Percentiles rank a stretch among this genome's conserved stretches.
phyloP scores from a whole-genome alignment of 768 basidiomycete species.

The Leccinum disarticulatum region DNA sequence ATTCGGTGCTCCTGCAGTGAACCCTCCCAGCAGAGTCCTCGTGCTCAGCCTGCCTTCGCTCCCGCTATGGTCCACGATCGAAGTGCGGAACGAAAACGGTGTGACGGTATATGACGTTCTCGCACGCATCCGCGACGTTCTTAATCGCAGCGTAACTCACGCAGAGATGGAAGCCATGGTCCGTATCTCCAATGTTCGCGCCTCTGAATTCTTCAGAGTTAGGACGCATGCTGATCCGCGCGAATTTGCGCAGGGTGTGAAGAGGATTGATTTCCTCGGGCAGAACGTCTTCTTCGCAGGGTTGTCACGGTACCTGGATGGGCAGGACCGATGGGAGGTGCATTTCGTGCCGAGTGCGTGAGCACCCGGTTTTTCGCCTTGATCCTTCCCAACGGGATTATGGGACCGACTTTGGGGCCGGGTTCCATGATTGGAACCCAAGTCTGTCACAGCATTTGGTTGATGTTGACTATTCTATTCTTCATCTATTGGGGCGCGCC shows the following conservation, averaged over 20 bases:
- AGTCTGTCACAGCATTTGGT: neutral
- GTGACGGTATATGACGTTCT: slow-evolving; percentile 32
- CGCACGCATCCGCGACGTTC: slow-evolving; percentile 26
- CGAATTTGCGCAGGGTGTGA: slow-evolving; percentile 40
- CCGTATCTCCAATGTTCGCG: slow-evolving; percentile 18
- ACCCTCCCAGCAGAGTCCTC: slow-evolving; percentile 19
- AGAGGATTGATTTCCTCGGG: slow-evolving; percentile 41
- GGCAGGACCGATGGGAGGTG: slow-evolving; percentile 32
- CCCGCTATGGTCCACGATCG: slow-evolving; percentile 31
- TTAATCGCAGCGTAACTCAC: slow-evolving; percentile 26
- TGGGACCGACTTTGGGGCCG: slow-evolving; percentile 7
- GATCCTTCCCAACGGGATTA: slow-evolving; percentile 1
- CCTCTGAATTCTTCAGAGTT: slow-evolving; percentile 31
- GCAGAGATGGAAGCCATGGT: slow-evolving; percentile 28
- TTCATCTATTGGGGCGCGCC: slow-evolving; percentile 14
- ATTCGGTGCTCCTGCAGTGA: slow-evolving; percentile 23
- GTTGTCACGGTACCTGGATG: slow-evolving; percentile 26
- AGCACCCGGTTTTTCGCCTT: neutral
- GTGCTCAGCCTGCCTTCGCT: slow-evolving; percentile 21
- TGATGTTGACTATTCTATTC: slow-evolving; percentile 15
- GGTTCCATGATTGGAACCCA: slow-evolving; percentile 18
- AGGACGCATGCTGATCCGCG: slow-evolving; percentile 31
- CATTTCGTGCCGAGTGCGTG: slow-evolving; percentile 21
- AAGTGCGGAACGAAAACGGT: slow-evolving; percentile 28
- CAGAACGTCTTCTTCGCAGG: slow-evolving; percentile 32